Base-by-base conservation (phyloP, 306 rosid species). In the Lablab purpureus region DNA sequence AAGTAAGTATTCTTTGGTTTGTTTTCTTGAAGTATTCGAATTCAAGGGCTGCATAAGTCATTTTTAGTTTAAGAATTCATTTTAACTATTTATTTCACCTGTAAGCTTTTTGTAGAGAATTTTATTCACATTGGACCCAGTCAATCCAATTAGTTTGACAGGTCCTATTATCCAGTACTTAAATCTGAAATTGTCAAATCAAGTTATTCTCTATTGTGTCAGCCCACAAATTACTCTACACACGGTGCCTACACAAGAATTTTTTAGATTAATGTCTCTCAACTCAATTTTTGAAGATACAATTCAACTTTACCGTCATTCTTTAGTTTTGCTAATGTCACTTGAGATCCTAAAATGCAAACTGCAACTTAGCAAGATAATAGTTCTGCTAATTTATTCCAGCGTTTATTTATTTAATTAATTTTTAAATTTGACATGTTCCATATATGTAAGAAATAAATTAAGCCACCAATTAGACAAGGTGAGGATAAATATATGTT, bases 131-230 rank as follows among this genome's bases (percentile, higher is more conserved):
- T 9, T 10, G 17, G 5, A 55, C 63, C 32, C 4, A 55, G 25
- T 23, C 22, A 21, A 55, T 55, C 62, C 32, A 22, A 22, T 23
- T 10, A 30, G 17, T 43, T 60, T 60, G 54, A 30, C 13, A 58
- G 55, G 73, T 62, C 51, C 25, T 52, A 51, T 40, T 36, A 22
- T 50, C 66, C 3, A 63, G 71, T 56, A 46, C 58, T 28, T 34
- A 63, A 21, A 40, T 34, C 27, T 59, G 74, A 51, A 81, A 82
- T 51, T 64, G 28, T 67, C 81, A 77, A 49, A 51, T 63, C 4
- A 36, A 50, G 52, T 23, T 15, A 51, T 50, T 76, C 66, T 45
- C 66, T 1, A 52, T 22, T 52, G 17, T 54, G 8, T 76, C 21
- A 15, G 52, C 14, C 11, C 43, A 71, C 52, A 70, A 64, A 41